Conservation (phyloP, 2,329 filamentous ascomycete species). For the Colletotrichum camelliae region DNA sequence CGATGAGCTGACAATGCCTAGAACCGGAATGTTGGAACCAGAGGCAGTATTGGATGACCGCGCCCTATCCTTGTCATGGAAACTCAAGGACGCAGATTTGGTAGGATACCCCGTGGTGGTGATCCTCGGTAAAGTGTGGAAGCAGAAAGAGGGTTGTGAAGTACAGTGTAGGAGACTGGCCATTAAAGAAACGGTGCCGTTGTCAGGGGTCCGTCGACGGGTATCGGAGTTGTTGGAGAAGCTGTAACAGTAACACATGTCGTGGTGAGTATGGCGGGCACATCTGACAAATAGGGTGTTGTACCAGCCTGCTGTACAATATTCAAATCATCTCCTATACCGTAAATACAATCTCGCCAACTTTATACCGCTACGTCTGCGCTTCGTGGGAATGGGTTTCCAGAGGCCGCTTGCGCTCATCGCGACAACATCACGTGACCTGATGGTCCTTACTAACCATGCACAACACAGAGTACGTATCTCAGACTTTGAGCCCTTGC, state of each 20-base stretch:
- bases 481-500: neutral
- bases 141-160: constrained; percentile 64
- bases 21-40: constrained; percentile 30
- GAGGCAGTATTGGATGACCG: constrained; percentile 81
- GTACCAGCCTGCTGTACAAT: neutral
- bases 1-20: constrained; percentile 55
- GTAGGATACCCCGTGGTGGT: constrained; percentile 87
- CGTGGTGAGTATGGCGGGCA: neutral
- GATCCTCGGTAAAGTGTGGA: constrained; percentile 77
- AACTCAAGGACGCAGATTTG: constrained; percentile 86
- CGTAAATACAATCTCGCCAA: neutral
- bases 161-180: constrained; percentile 78
- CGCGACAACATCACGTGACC: neutral
- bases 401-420: neutral
- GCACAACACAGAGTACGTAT: neutral
- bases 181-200: constrained; percentile 62
- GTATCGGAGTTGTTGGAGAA: constrained; percentile 54
- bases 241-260: constrained; percentile 42
- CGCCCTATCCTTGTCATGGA: constrained; percentile 75
- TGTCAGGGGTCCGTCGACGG: constrained; percentile 50
- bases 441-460: neutral
- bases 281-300: neutral
- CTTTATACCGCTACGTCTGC: neutral
- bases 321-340: neutral
- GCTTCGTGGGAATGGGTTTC: neutral